Evolutionary conservation across 1,139 yeast species (phyloP), one percentile per base, ranked within the genome.

Genomic region (Pichia norvegensis): DNA sequence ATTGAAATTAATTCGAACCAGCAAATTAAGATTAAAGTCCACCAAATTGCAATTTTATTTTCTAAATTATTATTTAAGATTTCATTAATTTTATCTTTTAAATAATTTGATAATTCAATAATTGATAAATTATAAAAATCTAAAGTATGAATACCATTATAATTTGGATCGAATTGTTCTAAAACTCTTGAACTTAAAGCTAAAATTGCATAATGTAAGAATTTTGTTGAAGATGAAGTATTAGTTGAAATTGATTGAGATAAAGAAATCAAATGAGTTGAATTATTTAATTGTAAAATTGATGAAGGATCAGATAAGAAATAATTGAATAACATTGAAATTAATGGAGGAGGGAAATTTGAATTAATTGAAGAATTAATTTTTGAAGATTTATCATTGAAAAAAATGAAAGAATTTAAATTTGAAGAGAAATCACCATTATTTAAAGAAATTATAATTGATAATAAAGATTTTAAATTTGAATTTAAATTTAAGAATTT

Each of bases 171-270:
- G 13, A 50, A 49, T 46, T 55, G 55, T 40, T 61, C 63, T 29
- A 60, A 44, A 27, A 57, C 53, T 42, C 63, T 51, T 11, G 65
- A 58, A 20, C 62, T 50, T 4, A 61, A 46, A 3, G 64, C 64
- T 45, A 61, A 42, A 5, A 58, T 46, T 4, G 64, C 58, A 43
- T 53, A 61, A 25, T 57, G 54, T 27, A 62, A 47, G n/a, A 61
- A 53, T 11, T 58, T 54, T 42, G 55, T 54, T 42, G 55, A 59
- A 21, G 46, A 49, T 16, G 35, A 17, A 27, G 11, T 27, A 16
- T 31, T 16, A 10, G 20, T 10, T 4, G 9, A 7, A 31, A 31
- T 31, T 8, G 16, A 31, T 29, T 53, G 49, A 10, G 62, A 55
- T 48, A 59, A 29, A 16, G 45, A 41, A 6, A 48, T 22, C n/a